Base-by-base conservation (phyloP, 192 early-diverging fungal species). In the Coemansia aciculifera region DNA sequence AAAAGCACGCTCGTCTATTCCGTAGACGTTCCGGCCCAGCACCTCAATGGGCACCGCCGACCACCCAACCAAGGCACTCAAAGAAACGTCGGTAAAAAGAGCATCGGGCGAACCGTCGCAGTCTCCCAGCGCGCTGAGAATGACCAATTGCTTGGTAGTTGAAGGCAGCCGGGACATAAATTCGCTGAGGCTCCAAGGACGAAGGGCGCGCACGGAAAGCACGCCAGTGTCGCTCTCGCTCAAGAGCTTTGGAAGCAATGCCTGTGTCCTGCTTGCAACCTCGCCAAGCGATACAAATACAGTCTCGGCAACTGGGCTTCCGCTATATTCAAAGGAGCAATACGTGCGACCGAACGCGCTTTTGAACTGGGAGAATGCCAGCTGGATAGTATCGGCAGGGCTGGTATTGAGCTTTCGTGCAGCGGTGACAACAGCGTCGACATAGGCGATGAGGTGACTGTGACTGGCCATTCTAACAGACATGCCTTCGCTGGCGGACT, bases 151-250 rank as follows among this genome's bases (percentile, higher is more conserved):
- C 77, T 86, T 88, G n/a, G 79, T 78, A 7, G 90, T 79, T 6
- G 77, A 64, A 17, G 95, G 94, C 15, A 98, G 49, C 10, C 81
- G 85, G 23, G 72, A 82, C 17, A 92, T 67, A 54, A 98, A 90
- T 69, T 91, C 85, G 17, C 75, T 69, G 42, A 89, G 86, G 24
- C 87, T 89, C 95, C 94, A 98, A 12, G 96, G 96, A 21, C 96
- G 86, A 75, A 89, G 87, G 9, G 91, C 75, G 46, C 95, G 90
- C 40, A 94, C 87, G 46, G 85, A 88, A 44, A 98, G 79, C 29
- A 93, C 78, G 32, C 95, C 96, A 34, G 90, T 81, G 24, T 85
- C 46, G 66, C 39, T 39, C 51, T 73, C 36, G 44, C 69, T 67
- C 38, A 79, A 44, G 5, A 88, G 62, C 32, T 62, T 63, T 10